Base-by-base conservation (phyloP, 805 yeast genomes). In the Starmera dryadoides region DNA sequence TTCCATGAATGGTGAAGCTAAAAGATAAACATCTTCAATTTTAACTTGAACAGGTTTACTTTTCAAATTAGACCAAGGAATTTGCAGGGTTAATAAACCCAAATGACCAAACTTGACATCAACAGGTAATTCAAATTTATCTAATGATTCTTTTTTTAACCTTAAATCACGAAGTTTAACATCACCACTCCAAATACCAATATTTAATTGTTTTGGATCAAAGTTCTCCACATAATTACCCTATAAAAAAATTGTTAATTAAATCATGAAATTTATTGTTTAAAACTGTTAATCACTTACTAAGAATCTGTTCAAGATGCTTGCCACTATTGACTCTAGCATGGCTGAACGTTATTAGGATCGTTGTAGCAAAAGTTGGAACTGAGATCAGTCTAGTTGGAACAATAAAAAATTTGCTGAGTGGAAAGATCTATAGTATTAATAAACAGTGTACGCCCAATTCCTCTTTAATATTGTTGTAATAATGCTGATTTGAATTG, bases 171-270 rank as follows among this genome's bases (percentile, higher is more conserved):
- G 73, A 39, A 93, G 68, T 56, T 86, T 86, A 23, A 89, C 98
- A 66, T 93, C 98, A 29, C 99, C 99, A 52, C 88, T 78, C 96
- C 98, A 89, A 26, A 93, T 88, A 5, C 98, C 98, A 40, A 93
- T 89, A 51, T 93, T 89, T 53, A 93, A 66, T 55, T 93, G 96
- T 49, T 85, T 86, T 15, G 98, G 88, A 63, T 93, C 98, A 60
- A 93, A 93, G 62, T 94, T 86, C 63, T 94, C 95, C 36, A 91
- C 88, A 59, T 88, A 87, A 23, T 77, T 69, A 2, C 87, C 87
- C 50, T 58, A 21, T 14, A 22, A 6, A 17, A 1, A 6, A 9
- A 21, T 9, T 34, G 49, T 44, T 43, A 46, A 43, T 35, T 36
- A 18, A n/a, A 18, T 20, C 4, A n/a, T n/a, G 11, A 18, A 15